These are phyloP conservation scores for Phialophora verrucosa DNA, from an alignment of 2,329 filamentous ascomycete genomes.

Conservation along the genomic window DNA sequence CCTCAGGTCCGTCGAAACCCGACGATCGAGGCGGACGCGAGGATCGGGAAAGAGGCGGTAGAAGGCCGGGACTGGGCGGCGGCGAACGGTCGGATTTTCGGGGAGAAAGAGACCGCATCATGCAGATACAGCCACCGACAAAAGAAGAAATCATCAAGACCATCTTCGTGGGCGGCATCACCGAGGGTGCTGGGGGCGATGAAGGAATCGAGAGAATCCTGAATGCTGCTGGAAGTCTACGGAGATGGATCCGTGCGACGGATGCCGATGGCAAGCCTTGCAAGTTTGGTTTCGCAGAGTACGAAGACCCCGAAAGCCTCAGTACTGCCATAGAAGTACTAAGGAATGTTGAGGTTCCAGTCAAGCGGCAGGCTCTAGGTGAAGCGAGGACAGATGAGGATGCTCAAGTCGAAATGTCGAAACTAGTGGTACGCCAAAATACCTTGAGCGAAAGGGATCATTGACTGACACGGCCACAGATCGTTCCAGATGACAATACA, in stretches of 20 bases:
- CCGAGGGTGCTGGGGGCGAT: conserved; percentile 76
- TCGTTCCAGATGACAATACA: conserved; percentile 80
- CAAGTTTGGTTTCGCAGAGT: conserved; percentile 94
- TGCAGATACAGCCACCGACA: conserved; percentile 77
- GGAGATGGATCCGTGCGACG: conserved; percentile 81
- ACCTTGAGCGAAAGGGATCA: background rate
- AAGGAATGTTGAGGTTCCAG: conserved; percentile 78
- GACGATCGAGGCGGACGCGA: conserved; percentile 51
- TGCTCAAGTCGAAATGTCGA: conserved; percentile 59
- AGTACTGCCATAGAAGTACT: conserved; percentile 84
- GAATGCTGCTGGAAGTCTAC: conserved; percentile 74
- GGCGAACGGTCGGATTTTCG: conserved; percentile 49
- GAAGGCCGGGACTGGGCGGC: conserved; percentile 65
- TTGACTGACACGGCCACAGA: conserved; percentile 45
- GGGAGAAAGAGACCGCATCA: conserved; percentile 71
- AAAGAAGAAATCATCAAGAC: conserved; percentile 90
- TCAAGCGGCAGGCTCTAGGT: conserved; percentile 69
- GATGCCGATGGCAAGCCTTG: conserved; percentile 81
- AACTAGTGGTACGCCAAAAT: conserved; percentile 63
- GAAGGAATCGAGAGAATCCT: conserved; percentile 80
- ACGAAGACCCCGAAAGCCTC: conserved; percentile 87
- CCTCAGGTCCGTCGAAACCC: conserved; percentile 69
- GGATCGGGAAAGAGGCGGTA: conserved; percentile 57
- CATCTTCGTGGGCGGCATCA: conserved; percentile 86
- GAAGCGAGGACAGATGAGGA: conserved; percentile 49